These are phyloP conservation scores for Marasmius fiardii DNA, from an alignment of 1,284 basidiomycete species.

Conservation along the genomic window DNA sequence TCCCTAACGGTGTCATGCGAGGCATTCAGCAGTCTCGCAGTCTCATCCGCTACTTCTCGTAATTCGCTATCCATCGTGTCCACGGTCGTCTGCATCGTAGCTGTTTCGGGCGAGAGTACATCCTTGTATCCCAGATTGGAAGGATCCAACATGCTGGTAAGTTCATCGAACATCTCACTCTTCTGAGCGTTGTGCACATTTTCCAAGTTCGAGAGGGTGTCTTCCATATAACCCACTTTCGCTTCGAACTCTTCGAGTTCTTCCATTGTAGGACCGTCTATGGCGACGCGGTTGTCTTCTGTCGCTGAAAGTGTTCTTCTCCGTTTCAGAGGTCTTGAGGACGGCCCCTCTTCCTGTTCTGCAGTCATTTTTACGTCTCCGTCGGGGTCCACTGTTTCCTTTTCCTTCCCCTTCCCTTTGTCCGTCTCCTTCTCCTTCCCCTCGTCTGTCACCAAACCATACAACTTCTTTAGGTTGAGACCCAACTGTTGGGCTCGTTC, in stretches of 20 bases:
- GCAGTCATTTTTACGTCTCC: background rate
- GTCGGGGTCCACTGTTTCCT: background rate
- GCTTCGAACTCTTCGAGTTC: constrained; percentile 37
- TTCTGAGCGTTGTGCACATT: constrained; percentile 42
- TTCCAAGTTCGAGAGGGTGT: constrained; percentile 34
- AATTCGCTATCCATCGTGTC: constrained; percentile 38
- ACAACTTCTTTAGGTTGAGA: background rate
- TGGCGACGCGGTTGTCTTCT: constrained; percentile 13
- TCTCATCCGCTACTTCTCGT: constrained; percentile 30
- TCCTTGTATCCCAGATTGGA: background rate
- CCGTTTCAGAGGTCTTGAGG: constrained; percentile 33
- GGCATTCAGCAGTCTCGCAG: constrained; percentile 4
- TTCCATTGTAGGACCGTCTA: constrained; percentile 9
- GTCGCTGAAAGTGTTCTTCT: constrained; percentile 23
- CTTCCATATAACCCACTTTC: constrained; percentile 34
- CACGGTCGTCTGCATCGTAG: background rate
- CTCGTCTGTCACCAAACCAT: background rate
- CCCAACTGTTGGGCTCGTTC: background rate
- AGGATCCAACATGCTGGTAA: background rate
- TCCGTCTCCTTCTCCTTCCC: background rate
- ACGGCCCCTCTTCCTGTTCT: constrained; percentile 17
- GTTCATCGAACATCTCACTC: constrained; percentile 18
- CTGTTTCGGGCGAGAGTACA: background rate
- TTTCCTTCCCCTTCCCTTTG: background rate
- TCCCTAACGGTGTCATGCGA: constrained; percentile 6